A percentile compares a stretch with the other conserved stretches of the same genome.
phyloP scores from a whole-genome alignment of 345 rosid species.

The Luvunga scandens region DNA sequence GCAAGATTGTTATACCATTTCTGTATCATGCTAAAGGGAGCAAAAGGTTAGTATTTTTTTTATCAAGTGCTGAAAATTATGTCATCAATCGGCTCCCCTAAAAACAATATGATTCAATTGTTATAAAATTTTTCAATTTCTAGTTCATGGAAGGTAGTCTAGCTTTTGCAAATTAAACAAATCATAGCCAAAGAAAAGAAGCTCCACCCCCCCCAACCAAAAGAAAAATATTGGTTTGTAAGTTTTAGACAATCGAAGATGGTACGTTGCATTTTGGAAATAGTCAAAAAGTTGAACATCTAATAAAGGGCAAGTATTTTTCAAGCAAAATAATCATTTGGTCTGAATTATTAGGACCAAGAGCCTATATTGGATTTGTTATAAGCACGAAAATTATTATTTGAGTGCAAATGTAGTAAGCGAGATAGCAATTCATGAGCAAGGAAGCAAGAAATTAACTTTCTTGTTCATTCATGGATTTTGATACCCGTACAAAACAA shows the following conservation, averaged over 20 bases:
- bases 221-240: no score
- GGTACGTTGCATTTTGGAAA: not conserved
- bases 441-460: not conserved
- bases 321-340: not conserved
- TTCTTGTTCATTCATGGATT: not conserved
- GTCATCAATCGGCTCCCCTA: not conserved
- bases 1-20: not conserved
- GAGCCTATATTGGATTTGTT: not conserved
- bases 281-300: not conserved
- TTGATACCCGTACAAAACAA: not conserved
- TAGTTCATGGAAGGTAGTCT: constrained; percentile 3
- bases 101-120: not conserved
- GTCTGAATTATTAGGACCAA: not conserved
- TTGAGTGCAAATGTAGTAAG: constrained; percentile 7
- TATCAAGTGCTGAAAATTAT: not conserved
- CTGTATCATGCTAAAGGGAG: not conserved
- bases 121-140: not conserved
- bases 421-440: not conserved
- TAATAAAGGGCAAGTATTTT: not conserved
- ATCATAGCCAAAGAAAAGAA: not conserved
- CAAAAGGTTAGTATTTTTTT: not conserved
- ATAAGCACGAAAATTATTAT: not conserved
- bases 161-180: constrained; percentile 14
- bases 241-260: not conserved
- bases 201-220: no score